Conservation (phyloP, 257 asterid species). For the Eustoma russellianum region DNA sequence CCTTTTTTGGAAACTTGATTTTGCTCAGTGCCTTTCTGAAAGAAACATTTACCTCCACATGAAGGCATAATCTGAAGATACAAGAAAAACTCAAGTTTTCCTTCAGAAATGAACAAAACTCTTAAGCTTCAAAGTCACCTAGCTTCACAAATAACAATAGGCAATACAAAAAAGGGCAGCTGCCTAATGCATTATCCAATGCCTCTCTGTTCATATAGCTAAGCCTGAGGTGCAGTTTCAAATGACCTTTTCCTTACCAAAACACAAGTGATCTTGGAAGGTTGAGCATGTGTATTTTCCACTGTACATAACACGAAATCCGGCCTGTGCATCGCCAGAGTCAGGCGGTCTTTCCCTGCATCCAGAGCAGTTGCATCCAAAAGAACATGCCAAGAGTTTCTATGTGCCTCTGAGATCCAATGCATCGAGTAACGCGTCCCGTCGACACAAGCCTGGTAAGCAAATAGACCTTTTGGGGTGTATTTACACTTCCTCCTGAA, state of each 20-base stretch:
- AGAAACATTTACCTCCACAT: too few relatives aligned
- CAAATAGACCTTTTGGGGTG: constrained; percentile 59
- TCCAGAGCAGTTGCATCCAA: constrained; percentile 48
- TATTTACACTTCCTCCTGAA: constrained; percentile 60
- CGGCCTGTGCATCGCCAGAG: constrained; percentile 58
- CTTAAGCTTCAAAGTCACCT: too few relatives aligned
- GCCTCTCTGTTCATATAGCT: neutral
- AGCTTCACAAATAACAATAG: too few relatives aligned
- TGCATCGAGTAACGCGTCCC: constrained; percentile 62
- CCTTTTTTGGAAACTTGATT: too few relatives aligned
- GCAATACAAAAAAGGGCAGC: too few relatives aligned
- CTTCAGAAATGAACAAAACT: too few relatives aligned
- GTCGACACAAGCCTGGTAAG: constrained; percentile 36
- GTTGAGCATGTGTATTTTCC: constrained; percentile 38
- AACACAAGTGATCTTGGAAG: constrained; percentile 49
- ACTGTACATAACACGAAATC: constrained; percentile 55
- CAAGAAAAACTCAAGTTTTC: too few relatives aligned
- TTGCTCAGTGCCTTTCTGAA: too few relatives aligned
- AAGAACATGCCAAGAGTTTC: constrained; percentile 70
- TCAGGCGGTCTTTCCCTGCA: constrained; percentile 34
- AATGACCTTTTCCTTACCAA: constrained; percentile 58
- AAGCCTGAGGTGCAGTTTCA: constrained; percentile 29
- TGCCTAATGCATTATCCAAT: too few relatives aligned
- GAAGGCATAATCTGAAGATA: too few relatives aligned
- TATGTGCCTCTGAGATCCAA: constrained; percentile 77